Evolutionary conservation across 176 grass and related monocot genomes (phyloP).

Genomic region (Oryza longistaminata): DNA sequence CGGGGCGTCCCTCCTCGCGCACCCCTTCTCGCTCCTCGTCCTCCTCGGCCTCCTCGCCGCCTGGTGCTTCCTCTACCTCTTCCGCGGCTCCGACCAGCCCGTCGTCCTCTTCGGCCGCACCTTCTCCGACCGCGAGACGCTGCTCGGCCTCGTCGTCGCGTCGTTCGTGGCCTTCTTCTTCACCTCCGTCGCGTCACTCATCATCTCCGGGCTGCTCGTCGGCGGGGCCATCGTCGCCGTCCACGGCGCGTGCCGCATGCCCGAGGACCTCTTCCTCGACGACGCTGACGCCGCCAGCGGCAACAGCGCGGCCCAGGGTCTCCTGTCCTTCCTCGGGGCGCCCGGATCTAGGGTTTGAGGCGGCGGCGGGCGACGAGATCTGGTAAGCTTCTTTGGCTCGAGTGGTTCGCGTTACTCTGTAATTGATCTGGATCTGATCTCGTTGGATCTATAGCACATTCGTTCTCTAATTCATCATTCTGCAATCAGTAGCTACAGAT

Average conservation of each 20-base stretch:
- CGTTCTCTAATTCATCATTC: conserved; percentile 1
- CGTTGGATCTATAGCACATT: conserved; percentile 27
- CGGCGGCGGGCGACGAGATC: conserved; percentile 38
- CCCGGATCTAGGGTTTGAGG: conserved; percentile 62
- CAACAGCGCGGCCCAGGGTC: conserved; percentile 48
- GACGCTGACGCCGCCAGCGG: conserved; percentile 46
- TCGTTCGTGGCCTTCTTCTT: conserved; percentile 76
- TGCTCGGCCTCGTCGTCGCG: conserved; percentile 62
- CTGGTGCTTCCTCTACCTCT: conserved; percentile 97
- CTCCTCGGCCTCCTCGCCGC: conserved; percentile 69
- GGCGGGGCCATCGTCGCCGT: conserved; percentile 64
- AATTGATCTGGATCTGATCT: conserved; percentile 44
- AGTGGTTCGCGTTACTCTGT: conserved; percentile 24
- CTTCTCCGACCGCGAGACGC: conserved; percentile 93
- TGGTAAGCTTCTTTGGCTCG: conserved; percentile 40
- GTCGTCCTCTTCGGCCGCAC: conserved; percentile 88
- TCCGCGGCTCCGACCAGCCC: conserved; percentile 79
- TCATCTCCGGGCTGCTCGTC: conserved; percentile 84
- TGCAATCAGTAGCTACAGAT: conserved; percentile 37
- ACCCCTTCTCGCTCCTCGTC: conserved; percentile 88
- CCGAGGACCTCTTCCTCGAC: conserved; percentile 91
- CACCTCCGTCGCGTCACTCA: conserved; percentile 84
- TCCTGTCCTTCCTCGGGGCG: conserved; percentile 72
- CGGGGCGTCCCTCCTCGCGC: conserved; percentile 68
- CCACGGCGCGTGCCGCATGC: conserved; percentile 77